Evolutionary conservation across 192 early-diverging fungal genomes (phyloP).

Genomic region (Phycomyces nitens): DNA sequence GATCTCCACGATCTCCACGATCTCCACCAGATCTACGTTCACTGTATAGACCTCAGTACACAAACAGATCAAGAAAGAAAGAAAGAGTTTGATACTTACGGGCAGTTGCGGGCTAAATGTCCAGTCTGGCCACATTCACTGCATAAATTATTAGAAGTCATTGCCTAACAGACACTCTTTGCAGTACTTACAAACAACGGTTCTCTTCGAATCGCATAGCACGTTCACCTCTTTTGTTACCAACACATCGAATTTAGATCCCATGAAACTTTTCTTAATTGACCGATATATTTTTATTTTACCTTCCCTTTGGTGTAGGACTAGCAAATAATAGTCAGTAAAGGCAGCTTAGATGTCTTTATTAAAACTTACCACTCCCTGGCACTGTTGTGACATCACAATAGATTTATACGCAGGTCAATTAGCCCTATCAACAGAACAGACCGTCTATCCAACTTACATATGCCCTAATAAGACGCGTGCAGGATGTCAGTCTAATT

Average conservation of each 20-base stretch:
- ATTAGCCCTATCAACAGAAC: too few relatives aligned
- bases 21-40: background rate
- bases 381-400: conserved; percentile 17
- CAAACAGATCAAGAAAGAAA: too few relatives aligned
- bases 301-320: conserved; percentile 22
- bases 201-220: conserved; percentile 30
- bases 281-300: background rate
- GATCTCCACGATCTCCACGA: background rate
- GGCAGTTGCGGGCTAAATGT: conserved; percentile 29
- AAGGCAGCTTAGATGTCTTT: background rate
- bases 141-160: background rate
- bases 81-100: conserved; percentile 25
- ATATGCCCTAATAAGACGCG: conserved; percentile 11
- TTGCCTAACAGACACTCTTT: background rate
- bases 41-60: background rate
- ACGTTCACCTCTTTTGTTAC: conserved; percentile 24
- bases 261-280: background rate
- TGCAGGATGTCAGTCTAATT: background rate
- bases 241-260: background rate
- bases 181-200: conserved; percentile 32
- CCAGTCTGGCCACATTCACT: conserved; percentile 34
- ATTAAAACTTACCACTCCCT: conserved; percentile 26
- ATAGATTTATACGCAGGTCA: too few relatives aligned
- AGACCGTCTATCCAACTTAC: conserved; percentile 16
- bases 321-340: conserved; percentile 1